Evolutionary conservation across 768 basidiomycete genomes (phyloP), one percentile per base, ranked within the genome.

Genomic region (Coprinopsis cinerea): DNA sequence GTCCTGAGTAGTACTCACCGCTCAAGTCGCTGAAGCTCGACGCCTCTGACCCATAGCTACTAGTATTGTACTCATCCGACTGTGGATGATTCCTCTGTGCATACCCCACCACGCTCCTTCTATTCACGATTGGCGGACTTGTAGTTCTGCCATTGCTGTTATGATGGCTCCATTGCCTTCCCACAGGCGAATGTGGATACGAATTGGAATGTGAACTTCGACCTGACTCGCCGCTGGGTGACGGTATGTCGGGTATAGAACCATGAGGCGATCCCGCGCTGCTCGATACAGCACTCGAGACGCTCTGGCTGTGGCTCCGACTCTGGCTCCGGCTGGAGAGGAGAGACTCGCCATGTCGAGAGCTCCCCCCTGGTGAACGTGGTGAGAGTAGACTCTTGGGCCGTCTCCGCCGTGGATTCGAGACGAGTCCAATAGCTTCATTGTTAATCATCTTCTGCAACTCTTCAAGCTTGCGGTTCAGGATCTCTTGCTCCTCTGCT

Each of bases 21-120:
- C 90, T 92, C 37, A 92, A 60, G 59, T 92, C 90, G 59, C 89
- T 92, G 58, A 92, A 90, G 63, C 90, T 78, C 4, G 88, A 90
- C 0, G 88, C 79, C 36, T 83, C 80, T 20, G 88, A 90, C 2
- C 81, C 80, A 44, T 84, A 76, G 54, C 71, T 79, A 56, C 85
- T 85, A 37, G 74, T 43, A 9, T 9, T 74, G 48, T 78, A 73
- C 49, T 83, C 79, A 55, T 77, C 68, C 47, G 72, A 58, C 26
- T 75, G 68, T 23, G 71, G 68, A 57, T 79, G 73, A 17, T 75
- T 71, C 46, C 70, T 64, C 51, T 78, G 74, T 6, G 69, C 64
- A 50, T 76, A 74, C 7, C 78, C 72, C n/a, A 75, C 65, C 14
- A 75, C 79, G 47, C 71, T 79, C 2, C 81, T 70, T 2, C 75